phyloP scores from a whole-genome alignment of 2,329 filamentous ascomycete genomes.

The Fusarium austroafricanum region DNA sequence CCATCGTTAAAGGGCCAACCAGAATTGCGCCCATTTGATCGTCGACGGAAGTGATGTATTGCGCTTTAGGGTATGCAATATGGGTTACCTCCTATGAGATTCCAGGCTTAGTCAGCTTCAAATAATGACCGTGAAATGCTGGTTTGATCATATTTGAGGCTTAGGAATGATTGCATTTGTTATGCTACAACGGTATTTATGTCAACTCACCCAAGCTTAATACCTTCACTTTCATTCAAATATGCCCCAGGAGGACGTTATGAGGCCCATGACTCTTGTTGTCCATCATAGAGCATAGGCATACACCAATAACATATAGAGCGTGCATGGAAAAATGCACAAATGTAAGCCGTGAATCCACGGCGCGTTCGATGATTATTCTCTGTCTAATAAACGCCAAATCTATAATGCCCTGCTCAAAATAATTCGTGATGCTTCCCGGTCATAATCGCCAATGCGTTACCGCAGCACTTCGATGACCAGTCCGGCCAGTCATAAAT shows the following conservation, averaged over 20 bases:
- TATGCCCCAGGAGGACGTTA: too few species aligned
- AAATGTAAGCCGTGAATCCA: not conserved
- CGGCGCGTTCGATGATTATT: not conserved
- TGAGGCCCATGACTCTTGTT: not conserved
- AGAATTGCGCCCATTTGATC: not conserved
- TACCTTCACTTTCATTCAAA: too few species aligned
- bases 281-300: not conserved
- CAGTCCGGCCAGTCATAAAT: constrained; percentile 12
- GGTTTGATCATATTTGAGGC: too few species aligned
- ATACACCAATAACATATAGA: not conserved
- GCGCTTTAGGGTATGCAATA: not conserved
- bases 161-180: too few species aligned
- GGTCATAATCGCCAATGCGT: constrained; percentile 18
- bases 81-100: not conserved
- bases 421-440: not conserved
- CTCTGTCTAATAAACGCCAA: constrained; percentile 32
- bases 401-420: constrained; percentile 1
- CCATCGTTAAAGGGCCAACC: not conserved
- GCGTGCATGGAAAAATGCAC: not conserved
- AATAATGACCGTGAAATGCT: too few species aligned
- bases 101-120: not conserved
- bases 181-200: too few species aligned
- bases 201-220: not conserved
- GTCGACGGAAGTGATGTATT: not conserved
- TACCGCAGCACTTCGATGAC: constrained; percentile 6